These are phyloP conservation scores for Pelargonium myrrhifolium DNA, from an alignment of 441 rosid genomes.

Conservation along the genomic window DNA sequence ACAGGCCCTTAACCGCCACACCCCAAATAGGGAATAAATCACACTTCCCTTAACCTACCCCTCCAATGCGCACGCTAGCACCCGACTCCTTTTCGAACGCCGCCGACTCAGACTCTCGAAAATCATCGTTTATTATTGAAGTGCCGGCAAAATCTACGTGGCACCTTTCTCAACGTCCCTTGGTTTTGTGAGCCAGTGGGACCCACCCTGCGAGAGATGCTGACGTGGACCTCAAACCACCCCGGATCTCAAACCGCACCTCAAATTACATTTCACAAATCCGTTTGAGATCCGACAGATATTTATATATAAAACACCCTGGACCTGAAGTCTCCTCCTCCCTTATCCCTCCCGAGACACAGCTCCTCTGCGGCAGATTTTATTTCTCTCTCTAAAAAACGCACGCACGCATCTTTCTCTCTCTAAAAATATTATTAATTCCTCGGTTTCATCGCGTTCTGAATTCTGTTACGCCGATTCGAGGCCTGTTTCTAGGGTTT, in stretches of 20 bases:
- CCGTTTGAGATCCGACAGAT: conserved; percentile 33
- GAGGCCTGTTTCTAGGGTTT: neutral
- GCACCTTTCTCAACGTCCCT: neutral
- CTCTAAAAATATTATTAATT: too few relatives aligned
- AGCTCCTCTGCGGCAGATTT: conserved; percentile 11
- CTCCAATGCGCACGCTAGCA: too few relatives aligned
- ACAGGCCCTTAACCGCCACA: too few relatives aligned
- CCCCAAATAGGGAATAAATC: too few relatives aligned
- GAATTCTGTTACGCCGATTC: conserved; percentile 1
- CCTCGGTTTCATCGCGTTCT: neutral
- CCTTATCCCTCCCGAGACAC: neutral
- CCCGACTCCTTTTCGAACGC: too few relatives aligned
- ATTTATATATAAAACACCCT: conserved; percentile 7
- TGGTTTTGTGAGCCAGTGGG: conserved; percentile 10
- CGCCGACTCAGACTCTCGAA: too few relatives aligned
- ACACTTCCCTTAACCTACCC: too few relatives aligned
- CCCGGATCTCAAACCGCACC: conserved; percentile 34
- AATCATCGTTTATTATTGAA: too few relatives aligned
- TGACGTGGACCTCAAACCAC: conserved; percentile 22
- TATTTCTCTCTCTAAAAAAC: conserved; percentile 16
- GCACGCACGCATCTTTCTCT: too few relatives aligned
- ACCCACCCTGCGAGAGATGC: conserved; percentile 8
- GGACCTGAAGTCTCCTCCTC: neutral
- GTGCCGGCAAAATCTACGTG: conserved; percentile 24
- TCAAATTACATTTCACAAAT: conserved; percentile 19